Conservation (phyloP, 2,329 filamentous ascomycete genomes). For the Venturia nashicola region DNA sequence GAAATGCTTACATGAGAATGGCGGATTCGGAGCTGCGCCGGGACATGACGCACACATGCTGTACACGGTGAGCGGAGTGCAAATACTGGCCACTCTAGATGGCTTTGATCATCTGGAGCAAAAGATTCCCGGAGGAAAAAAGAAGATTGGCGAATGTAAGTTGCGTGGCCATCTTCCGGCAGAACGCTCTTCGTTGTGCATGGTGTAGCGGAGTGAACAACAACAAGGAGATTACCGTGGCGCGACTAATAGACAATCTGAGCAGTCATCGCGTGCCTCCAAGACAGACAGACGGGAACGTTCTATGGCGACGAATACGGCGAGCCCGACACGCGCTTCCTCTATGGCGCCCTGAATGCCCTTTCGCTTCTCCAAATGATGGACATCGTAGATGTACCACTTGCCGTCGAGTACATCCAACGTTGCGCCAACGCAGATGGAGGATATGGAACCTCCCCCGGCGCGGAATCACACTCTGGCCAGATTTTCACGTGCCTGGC, state of each 20-base stretch:
- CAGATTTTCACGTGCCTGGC: constrained; percentile 93
- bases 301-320: constrained; percentile 96
- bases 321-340: constrained; percentile 86
- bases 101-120: constrained; percentile 72
- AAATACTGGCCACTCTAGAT: constrained; percentile 79
- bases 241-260: background rate
- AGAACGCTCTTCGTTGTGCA: background rate
- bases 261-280: constrained; percentile 65
- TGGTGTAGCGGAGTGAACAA: background rate
- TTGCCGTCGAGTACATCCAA: constrained; percentile 66
- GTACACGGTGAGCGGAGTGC: constrained; percentile 88
- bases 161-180: constrained; percentile 15
- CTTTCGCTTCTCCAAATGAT: constrained; percentile 71
- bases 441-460: constrained; percentile 79
- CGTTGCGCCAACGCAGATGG: constrained; percentile 90
- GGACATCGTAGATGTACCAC: constrained; percentile 62
- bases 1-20: constrained; percentile 78
- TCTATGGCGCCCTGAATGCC: constrained; percentile 82
- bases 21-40: constrained; percentile 87
- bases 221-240: background rate
- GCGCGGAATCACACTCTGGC: constrained; percentile 86
- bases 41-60: constrained; percentile 94
- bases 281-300: constrained; percentile 69
- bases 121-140: constrained; percentile 52
- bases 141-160: constrained; percentile 69